Conservation (phyloP, 371 early-diverging fungal species). For the Mucor lusitanicus region DNA sequence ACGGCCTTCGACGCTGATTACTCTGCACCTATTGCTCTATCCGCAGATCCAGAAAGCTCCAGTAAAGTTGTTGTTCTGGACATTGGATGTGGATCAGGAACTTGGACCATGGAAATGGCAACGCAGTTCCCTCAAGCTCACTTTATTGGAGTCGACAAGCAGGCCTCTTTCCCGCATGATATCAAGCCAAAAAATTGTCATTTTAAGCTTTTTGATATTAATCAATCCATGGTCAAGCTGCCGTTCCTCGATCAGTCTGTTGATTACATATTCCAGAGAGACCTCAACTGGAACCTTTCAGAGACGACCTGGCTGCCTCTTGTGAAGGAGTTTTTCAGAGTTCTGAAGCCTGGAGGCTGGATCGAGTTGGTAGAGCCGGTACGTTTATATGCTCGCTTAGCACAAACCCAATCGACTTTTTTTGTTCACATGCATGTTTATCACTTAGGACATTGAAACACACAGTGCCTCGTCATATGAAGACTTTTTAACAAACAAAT, state of each 20-base stretch:
- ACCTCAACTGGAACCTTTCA: constrained; percentile 34
- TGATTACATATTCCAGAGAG: constrained; percentile 45
- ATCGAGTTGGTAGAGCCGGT: constrained; percentile 43
- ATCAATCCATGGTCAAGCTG: constrained; percentile 9
- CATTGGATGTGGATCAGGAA: constrained; percentile 41
- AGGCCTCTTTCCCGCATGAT: constrained; percentile 29
- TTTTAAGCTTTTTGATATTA: constrained; percentile 21
- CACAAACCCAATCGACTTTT: neutral
- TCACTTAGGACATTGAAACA: constrained; percentile 36
- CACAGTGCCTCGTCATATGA: constrained; percentile 28
- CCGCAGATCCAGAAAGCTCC: constrained; percentile 6
- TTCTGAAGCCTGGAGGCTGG: constrained; percentile 52
- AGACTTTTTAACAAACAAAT: constrained; percentile 32
- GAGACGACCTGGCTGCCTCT: constrained; percentile 28
- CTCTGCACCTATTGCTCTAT: constrained; percentile 19
- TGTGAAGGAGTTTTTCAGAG: constrained; percentile 34
- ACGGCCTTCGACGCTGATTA: constrained; percentile 31
- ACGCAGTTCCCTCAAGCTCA: constrained; percentile 35
- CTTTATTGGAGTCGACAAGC: constrained; percentile 41
- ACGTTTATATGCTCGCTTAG: neutral
- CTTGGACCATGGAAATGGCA: constrained; percentile 51
- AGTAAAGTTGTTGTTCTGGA: constrained; percentile 24
- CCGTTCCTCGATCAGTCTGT: constrained; percentile 43
- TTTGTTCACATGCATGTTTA: neutral
- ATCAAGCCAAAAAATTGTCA: constrained; percentile 47